A percentile compares a stretch with the other conserved stretches of the same genome.
These are phyloP conservation scores for Penicillium sumatraense DNA, from an alignment of 2,329 filamentous ascomycete species.

Conservation along the genomic window DNA sequence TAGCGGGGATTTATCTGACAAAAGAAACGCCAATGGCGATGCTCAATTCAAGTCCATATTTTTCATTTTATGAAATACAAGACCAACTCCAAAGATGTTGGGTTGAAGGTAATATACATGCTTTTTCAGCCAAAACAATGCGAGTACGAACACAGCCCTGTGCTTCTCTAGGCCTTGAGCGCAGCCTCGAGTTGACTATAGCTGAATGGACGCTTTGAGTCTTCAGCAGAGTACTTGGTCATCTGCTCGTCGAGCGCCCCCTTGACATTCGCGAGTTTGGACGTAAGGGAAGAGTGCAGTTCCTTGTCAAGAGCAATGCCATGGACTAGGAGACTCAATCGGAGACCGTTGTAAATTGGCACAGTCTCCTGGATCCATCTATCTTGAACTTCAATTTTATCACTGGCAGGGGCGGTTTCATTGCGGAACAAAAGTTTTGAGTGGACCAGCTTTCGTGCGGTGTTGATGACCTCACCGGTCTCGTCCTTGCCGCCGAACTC, in stretches of 20 bases:
- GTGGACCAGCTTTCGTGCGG: constrained; percentile 41
- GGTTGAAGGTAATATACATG: constrained; percentile 27
- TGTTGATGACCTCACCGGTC: constrained; percentile 44
- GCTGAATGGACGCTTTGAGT: constrained; percentile 2
- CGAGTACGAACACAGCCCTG: neutral
- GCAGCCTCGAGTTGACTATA: neutral
- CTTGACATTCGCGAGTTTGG: constrained; percentile 50
- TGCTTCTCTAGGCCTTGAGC: neutral
- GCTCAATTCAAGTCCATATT: neutral
- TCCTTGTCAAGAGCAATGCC: constrained; percentile 30
- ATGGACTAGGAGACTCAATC: constrained; percentile 41
- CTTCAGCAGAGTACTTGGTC: neutral
- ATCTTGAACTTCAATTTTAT: constrained; percentile 12
- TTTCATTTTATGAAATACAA: constrained; percentile 24
- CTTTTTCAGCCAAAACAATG: constrained; percentile 1
- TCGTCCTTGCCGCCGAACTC: constrained; percentile 44
- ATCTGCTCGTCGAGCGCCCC: constrained; percentile 21
- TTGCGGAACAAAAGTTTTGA: neutral
- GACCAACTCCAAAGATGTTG: constrained; percentile 22
- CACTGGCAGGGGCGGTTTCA: constrained; percentile 5
- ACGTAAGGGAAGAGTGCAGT: constrained; percentile 30
- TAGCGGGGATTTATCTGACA: neutral
- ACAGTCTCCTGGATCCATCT: constrained; percentile 36
- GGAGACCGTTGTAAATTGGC: constrained; percentile 49
- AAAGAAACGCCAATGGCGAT: neutral